Evolutionary conservation across 768 basidiomycete genomes (phyloP).

Genomic region (Tulasnella sp.): DNA sequence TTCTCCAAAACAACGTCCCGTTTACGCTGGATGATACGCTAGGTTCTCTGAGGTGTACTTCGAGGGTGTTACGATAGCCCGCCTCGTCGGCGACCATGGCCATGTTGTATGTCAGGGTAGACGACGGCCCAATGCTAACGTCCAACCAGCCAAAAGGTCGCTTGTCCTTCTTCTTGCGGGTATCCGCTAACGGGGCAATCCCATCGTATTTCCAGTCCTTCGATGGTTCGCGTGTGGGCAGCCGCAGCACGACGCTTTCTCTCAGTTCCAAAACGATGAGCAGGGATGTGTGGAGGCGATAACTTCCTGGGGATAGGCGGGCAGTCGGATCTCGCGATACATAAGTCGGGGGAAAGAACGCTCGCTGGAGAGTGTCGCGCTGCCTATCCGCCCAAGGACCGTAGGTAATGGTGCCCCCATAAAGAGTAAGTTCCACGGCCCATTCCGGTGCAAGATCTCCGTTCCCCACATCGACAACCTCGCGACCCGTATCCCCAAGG

Average conservation of each 20-base stretch:
- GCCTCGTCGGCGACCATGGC: constrained; percentile 61
- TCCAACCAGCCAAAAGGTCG: constrained; percentile 53
- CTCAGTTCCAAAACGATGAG: constrained; percentile 71
- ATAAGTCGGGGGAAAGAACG: constrained; percentile 76
- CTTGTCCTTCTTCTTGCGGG: constrained; percentile 39
- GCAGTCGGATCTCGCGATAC: constrained; percentile 45
- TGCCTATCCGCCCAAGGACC: constrained; percentile 98
- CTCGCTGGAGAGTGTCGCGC: constrained; percentile 60
- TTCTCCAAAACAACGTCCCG: constrained; percentile 62
- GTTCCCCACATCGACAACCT: constrained; percentile 59
- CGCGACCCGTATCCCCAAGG: constrained; percentile 17
- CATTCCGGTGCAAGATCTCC: constrained; percentile 83
- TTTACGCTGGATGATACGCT: constrained; percentile 75
- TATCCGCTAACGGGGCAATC: constrained; percentile 19
- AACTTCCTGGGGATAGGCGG: constrained; percentile 44
- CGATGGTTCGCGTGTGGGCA: constrained; percentile 87
- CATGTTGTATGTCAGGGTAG: constrained; percentile 72
- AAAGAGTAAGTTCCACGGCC: constrained; percentile 78
- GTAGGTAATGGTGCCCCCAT: constrained; percentile 64
- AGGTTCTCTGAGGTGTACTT: constrained; percentile 73
- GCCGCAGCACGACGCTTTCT: constrained; percentile 58
- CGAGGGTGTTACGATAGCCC: constrained; percentile 70
- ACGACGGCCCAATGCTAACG: constrained; percentile 61
- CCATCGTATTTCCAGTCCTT: constrained; percentile 98
- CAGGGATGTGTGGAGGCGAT: constrained; percentile 69